Conservation (phyloP, 1,284 basidiomycete genomes). For the Lignosus rhinocerotis region DNA sequence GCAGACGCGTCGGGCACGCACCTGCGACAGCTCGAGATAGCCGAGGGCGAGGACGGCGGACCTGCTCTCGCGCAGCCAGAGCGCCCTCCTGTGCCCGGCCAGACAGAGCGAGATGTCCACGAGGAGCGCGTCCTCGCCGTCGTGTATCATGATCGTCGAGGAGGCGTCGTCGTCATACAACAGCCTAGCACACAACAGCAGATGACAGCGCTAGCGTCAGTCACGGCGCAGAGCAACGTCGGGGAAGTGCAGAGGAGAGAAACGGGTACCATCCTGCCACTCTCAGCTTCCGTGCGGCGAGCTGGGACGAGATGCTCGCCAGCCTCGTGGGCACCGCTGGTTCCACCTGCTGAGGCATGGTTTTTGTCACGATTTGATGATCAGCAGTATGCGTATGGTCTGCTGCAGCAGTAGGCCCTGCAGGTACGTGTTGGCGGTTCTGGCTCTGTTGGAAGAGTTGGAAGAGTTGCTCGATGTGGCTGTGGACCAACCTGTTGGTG, state of each 20-base stretch:
- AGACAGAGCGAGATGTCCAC: slow-evolving; percentile 56
- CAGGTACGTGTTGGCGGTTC: no score
- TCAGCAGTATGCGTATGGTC: background rate
- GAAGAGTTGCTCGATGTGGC: no score
- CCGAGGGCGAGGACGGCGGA: slow-evolving; percentile 53
- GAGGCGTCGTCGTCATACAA: slow-evolving; percentile 17
- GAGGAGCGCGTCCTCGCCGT: slow-evolving; percentile 47
- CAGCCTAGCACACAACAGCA: background rate
- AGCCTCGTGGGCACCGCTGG: slow-evolving; percentile 17
- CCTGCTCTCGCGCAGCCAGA: slow-evolving; percentile 55
- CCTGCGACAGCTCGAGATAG: slow-evolving; percentile 49
- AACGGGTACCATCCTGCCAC: slow-evolving; percentile 22
- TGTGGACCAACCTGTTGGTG: no score
- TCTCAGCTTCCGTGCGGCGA: slow-evolving; percentile 22
- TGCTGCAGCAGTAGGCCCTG: no score
- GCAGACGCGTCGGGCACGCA: slow-evolving; percentile 29
- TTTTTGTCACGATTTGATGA: background rate
- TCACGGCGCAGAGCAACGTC: background rate
- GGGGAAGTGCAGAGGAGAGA: background rate
- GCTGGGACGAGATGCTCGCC: slow-evolving; percentile 13
- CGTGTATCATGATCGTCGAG: slow-evolving; percentile 45
- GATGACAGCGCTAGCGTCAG: background rate
- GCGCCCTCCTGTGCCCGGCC: slow-evolving; percentile 31
- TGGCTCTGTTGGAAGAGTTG: no score
- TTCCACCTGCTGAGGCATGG: slow-evolving; percentile 24